Percentiles rank a stretch among this genome's conserved stretches.
These are phyloP conservation scores for Panicum hallii DNA, from an alignment of 202 grass and related monocot genomes.

Conservation along the genomic window DNA sequence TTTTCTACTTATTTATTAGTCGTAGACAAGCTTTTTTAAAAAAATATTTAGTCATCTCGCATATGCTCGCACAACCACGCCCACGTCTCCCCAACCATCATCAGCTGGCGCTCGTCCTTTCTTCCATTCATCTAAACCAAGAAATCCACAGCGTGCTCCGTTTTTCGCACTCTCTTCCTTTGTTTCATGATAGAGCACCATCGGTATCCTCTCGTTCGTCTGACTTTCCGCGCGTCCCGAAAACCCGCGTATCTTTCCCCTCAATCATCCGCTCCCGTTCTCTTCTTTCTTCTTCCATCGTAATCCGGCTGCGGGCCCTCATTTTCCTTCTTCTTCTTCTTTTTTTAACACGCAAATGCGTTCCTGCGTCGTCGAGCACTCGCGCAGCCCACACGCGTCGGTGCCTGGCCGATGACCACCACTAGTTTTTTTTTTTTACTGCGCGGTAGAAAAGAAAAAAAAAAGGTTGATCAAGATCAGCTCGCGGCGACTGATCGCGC, in stretches of 20 bases:
- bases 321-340: background rate
- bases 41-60: background rate
- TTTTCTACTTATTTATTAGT: no score
- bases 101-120: background rate
- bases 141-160: background rate
- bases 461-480: no score
- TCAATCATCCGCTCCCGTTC: background rate
- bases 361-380: background rate
- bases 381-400: background rate
- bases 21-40: no score
- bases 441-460: no score
- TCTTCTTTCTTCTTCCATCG: background rate
- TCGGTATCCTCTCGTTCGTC: background rate
- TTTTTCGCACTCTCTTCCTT: background rate
- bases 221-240: background rate
- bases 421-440: background rate
- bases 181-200: background rate
- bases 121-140: background rate
- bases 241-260: background rate
- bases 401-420: background rate
- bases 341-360: background rate
- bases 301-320: background rate
- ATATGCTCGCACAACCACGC: background rate
- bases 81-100: background rate
- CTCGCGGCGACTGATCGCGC: slow-evolving; percentile 5